These are phyloP conservation scores for Pichia terricola DNA, from an alignment of 1,139 yeast genomes.

Conservation along the genomic window DNA sequence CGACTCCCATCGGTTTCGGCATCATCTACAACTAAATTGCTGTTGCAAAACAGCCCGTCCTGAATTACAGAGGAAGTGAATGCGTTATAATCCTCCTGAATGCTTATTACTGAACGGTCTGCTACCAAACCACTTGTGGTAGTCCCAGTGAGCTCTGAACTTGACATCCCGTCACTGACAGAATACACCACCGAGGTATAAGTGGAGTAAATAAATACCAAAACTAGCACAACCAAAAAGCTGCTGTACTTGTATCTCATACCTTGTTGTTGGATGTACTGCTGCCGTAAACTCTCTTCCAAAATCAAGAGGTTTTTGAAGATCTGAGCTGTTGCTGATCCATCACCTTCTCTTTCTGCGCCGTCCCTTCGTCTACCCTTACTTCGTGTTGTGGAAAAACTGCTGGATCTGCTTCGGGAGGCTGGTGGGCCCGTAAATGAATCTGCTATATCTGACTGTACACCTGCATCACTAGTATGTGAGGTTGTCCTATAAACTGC, in stretches of 20 bases:
- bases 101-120: too few species aligned
- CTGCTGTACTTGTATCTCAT: slow-evolving; percentile 65
- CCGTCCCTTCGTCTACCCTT: not conserved
- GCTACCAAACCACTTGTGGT: too few species aligned
- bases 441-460: not conserved
- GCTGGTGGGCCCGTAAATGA: not conserved
- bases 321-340: slow-evolving; percentile 46
- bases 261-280: slow-evolving; percentile 61
- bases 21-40: too few species aligned
- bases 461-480: not conserved
- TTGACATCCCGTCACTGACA: not conserved
- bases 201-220: slow-evolving; percentile 18
- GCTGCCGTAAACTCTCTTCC: slow-evolving; percentile 78
- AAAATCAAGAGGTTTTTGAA: slow-evolving; percentile 72
- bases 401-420: slow-evolving; percentile 13
- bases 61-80: too few species aligned
- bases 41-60: too few species aligned
- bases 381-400: slow-evolving; percentile 5
- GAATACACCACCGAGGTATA: slow-evolving; percentile 11
- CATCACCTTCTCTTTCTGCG: slow-evolving; percentile 10
- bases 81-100: too few species aligned
- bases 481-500: slow-evolving; percentile 5
- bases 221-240: slow-evolving; percentile 36
- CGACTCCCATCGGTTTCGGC: too few species aligned
- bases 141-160: too few species aligned